These are phyloP conservation scores for Backusella australiensis DNA, from an alignment of 192 early-diverging fungal genomes.

Conservation along the genomic window DNA sequence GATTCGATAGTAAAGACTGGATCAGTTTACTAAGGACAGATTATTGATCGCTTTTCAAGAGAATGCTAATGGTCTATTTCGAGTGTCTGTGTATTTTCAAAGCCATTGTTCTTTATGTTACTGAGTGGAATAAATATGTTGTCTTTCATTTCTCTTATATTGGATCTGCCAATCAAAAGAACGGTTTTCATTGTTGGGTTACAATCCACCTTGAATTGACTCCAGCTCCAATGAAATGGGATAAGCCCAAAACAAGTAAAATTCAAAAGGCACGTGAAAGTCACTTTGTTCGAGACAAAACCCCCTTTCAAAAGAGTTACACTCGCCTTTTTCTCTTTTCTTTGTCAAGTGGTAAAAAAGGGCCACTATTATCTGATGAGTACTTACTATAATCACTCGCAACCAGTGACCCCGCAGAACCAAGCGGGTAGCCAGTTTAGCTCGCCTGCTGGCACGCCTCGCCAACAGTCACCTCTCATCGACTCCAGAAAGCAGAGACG, in stretches of 20 bases:
- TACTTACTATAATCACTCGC: constrained; percentile 2
- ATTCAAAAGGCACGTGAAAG: neutral
- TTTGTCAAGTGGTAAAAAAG: neutral
- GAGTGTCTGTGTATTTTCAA: too few relatives aligned
- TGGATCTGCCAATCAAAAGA: too few relatives aligned
- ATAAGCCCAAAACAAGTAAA: neutral
- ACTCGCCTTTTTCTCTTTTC: neutral
- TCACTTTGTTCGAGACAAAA: neutral
- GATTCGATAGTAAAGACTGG: too few relatives aligned
- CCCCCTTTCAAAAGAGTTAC: neutral
- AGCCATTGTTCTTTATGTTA: too few relatives aligned
- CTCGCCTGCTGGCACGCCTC: neutral
- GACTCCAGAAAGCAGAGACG: constrained; percentile 11
- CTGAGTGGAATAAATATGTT: too few relatives aligned
- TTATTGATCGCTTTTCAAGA: too few relatives aligned
- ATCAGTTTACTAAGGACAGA: too few relatives aligned
- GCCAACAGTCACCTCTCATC: constrained; percentile 4
- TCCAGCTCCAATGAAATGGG: neutral
- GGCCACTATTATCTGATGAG: neutral
- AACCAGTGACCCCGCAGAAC: neutral
- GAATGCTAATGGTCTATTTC: too few relatives aligned
- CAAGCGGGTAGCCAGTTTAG: neutral
- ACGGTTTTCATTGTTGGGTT: too few relatives aligned
- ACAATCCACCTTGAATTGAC: too few relatives aligned
- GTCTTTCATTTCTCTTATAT: too few relatives aligned